Percentiles rank a stretch among this genome's conserved stretches.
These are phyloP conservation scores for Trichoderma sp. DNA, from an alignment of 2,329 filamentous ascomycete genomes.

Conservation along the genomic window DNA sequence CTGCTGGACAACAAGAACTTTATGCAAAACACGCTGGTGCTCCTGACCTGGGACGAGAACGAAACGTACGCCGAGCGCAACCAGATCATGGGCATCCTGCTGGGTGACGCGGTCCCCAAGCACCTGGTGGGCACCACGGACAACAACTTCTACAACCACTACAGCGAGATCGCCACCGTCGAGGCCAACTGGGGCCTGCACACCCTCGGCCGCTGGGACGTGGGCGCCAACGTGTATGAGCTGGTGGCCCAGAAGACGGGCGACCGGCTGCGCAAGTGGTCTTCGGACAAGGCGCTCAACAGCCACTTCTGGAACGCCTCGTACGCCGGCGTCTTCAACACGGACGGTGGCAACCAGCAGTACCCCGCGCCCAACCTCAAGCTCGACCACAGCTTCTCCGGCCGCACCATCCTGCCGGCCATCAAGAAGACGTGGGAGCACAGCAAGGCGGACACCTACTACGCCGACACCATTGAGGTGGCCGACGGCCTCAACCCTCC, in stretches of 20 bases:
- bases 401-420: slow-evolving; percentile 43
- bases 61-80: slow-evolving; percentile 69
- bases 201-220: slow-evolving; percentile 71
- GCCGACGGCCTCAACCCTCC: slow-evolving; percentile 50
- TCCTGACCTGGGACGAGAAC: slow-evolving; percentile 81
- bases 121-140: slow-evolving; percentile 70
- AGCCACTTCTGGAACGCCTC: slow-evolving; percentile 56
- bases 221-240: slow-evolving; percentile 69
- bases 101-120: slow-evolving; percentile 72
- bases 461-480: slow-evolving; percentile 44
- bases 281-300: slow-evolving; percentile 40
- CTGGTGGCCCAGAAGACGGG: slow-evolving; percentile 63
- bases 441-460: slow-evolving; percentile 48
- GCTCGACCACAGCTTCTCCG: slow-evolving; percentile 38
- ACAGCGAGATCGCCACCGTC: slow-evolving; percentile 68
- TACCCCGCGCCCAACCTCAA: slow-evolving; percentile 48
- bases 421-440: slow-evolving; percentile 45
- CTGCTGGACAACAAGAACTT: slow-evolving; percentile 71
- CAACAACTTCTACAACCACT: slow-evolving; percentile 71
- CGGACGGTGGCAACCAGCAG: slow-evolving; percentile 38
- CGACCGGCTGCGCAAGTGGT: slow-evolving; percentile 51
- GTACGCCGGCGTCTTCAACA: slow-evolving; percentile 55
- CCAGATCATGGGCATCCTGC: slow-evolving; percentile 68
- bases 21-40: slow-evolving; percentile 72
- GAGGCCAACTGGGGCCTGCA: slow-evolving; percentile 70